Conservation (phyloP, 768 basidiomycete species). For the Clavulina sp. region DNA sequence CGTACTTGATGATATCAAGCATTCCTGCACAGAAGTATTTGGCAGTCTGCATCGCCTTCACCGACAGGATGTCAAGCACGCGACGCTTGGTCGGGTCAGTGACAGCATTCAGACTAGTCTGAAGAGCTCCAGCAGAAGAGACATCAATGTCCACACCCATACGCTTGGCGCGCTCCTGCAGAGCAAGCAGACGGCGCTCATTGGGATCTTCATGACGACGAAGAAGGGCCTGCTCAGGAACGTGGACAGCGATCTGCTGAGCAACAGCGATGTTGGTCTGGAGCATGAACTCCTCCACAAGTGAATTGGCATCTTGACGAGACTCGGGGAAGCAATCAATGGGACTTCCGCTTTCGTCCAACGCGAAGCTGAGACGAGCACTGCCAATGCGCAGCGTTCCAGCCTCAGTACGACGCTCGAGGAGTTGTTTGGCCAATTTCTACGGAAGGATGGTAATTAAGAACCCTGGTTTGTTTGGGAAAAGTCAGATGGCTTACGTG, state of each 20-base stretch:
- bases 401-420: constrained; percentile 52
- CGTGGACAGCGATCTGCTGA: constrained; percentile 79
- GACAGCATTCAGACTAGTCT: constrained; percentile 67
- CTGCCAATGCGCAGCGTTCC: constrained; percentile 63
- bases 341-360: constrained; percentile 68
- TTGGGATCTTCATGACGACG: constrained; percentile 88
- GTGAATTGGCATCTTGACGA: constrained; percentile 49
- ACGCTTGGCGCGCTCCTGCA: constrained; percentile 63
- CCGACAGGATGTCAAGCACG: constrained; percentile 66
- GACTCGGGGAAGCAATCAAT: constrained; percentile 55
- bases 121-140: constrained; percentile 60
- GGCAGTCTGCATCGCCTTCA: constrained; percentile 85
- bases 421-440: constrained; percentile 52
- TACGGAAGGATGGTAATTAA: constrained; percentile 10
- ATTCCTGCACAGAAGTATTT: constrained; percentile 99
- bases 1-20: constrained; percentile 96
- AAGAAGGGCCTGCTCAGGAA: constrained; percentile 93
- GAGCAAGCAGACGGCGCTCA: constrained; percentile 71
- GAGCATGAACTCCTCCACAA: constrained; percentile 97
- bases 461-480: background rate
- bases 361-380: constrained; percentile 50
- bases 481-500: constrained; percentile 19
- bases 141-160: constrained; percentile 72
- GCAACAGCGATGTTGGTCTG: constrained; percentile 80
- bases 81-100: constrained; percentile 53